Evolutionary conservation across 1,284 basidiomycete species (phyloP).

Genomic region (Golubevia sp.): DNA sequence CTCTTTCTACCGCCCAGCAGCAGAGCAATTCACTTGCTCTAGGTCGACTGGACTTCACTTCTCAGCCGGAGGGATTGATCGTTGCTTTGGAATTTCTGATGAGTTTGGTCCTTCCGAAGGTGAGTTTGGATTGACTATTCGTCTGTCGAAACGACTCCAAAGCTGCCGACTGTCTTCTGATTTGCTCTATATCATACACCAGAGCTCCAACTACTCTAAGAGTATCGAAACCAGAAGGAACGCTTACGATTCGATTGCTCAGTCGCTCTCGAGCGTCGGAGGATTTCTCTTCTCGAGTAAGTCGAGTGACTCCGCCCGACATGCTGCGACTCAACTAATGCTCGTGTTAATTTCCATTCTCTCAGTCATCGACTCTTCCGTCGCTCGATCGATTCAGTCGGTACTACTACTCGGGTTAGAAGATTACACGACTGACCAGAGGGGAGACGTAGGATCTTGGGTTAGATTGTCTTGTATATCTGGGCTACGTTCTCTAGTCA

Average conservation of each 20-base stretch:
- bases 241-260: conserved; percentile 71
- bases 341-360: too few relatives aligned
- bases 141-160: conserved; percentile 27
- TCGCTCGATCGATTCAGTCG: conserved; percentile 6
- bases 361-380: too few relatives aligned
- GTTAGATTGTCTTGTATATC: conserved; percentile 76
- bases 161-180: conserved; percentile 44
- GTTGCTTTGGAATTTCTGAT: conserved; percentile 70
- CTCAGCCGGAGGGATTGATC: conserved; percentile 67
- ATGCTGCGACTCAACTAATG: too few relatives aligned
- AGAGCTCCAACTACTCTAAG: conserved; percentile 4
- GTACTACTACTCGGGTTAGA: conserved; percentile 70
- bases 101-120: conserved; percentile 68
- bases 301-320: conserved; percentile 4
- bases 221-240: conserved; percentile 73
- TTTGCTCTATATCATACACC: too few relatives aligned
- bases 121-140: conserved; percentile 62
- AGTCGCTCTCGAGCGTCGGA: conserved; percentile 4
- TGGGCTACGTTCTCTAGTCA: conserved; percentile 64
- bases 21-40: conserved; percentile 79
- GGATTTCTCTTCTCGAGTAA: conserved; percentile 1
- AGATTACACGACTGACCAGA: conserved; percentile 90
- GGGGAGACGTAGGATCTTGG: conserved; percentile 98
- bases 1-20: conserved; percentile 69
- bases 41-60: conserved; percentile 73